These are phyloP conservation scores for Dioszegia crocea DNA, from an alignment of 768 basidiomycete species.

Conservation along the genomic window DNA sequence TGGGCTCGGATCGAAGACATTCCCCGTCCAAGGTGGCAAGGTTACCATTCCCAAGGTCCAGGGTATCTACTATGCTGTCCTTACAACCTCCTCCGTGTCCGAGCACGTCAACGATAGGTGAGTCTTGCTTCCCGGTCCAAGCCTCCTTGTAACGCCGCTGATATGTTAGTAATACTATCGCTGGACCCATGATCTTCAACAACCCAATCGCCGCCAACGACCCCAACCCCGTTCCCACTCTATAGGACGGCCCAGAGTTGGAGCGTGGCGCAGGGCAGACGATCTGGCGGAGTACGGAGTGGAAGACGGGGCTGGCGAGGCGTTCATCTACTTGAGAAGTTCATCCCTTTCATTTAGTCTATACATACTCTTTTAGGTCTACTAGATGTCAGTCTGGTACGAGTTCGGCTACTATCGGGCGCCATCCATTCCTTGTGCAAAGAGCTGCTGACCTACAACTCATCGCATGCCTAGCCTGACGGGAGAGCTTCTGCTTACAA, in stretches of 20 bases:
- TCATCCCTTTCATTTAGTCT: too few relatives aligned
- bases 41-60: slow-evolving; percentile 38
- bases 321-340: too few relatives aligned
- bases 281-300: too few relatives aligned
- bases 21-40: slow-evolving; percentile 49
- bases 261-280: background rate
- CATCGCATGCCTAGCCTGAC: too few relatives aligned
- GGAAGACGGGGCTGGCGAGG: too few relatives aligned
- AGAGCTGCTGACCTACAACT: too few relatives aligned
- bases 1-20: slow-evolving; percentile 54
- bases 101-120: slow-evolving; percentile 50
- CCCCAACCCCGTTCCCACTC: slow-evolving; percentile 39
- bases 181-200: slow-evolving; percentile 57
- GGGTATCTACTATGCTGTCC: slow-evolving; percentile 58
- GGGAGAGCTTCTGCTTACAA: too few relatives aligned
- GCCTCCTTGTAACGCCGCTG: background rate
- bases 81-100: slow-evolving; percentile 51
- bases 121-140: background rate
- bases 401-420: too few relatives aligned
- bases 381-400: too few relatives aligned
- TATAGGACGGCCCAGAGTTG: slow-evolving; percentile 11
- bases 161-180: slow-evolving; percentile 53
- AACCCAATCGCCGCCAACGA: slow-evolving; percentile 32
- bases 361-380: too few relatives aligned
- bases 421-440: too few relatives aligned